Conservation (phyloP, 345 rosid genomes). For the Citrus mangshanensis region DNA sequence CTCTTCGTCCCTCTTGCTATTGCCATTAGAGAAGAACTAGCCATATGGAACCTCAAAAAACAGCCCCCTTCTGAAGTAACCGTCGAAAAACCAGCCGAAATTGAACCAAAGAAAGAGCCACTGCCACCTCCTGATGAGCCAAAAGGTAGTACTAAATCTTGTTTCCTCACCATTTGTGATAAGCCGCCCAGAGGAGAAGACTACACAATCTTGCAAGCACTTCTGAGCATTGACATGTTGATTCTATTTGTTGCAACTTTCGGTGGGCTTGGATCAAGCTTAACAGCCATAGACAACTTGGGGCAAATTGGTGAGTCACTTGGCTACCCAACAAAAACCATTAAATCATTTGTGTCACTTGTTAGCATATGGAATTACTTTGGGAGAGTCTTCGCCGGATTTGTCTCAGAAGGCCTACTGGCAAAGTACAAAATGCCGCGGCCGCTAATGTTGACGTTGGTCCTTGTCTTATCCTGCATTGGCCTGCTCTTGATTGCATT, state of each 20-base stretch:
- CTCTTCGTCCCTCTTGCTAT: constrained; percentile 66
- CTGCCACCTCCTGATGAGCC: constrained; percentile 5
- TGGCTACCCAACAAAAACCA: constrained; percentile 59
- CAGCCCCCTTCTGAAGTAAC: constrained; percentile 26
- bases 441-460: constrained; percentile 70
- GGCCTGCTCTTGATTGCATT: constrained; percentile 77
- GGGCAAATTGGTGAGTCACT: constrained; percentile 93
- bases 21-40: constrained; percentile 56
- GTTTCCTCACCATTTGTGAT: constrained; percentile 46
- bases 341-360: constrained; percentile 65
- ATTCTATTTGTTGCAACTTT: constrained; percentile 58
- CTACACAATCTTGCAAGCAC: constrained; percentile 84
- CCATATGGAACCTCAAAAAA: constrained; percentile 50
- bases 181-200: constrained; percentile 82
- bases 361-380: constrained; percentile 92
- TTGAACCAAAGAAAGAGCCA: constrained; percentile 19
- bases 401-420: constrained; percentile 62
- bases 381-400: constrained; percentile 82
- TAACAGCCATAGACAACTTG: constrained; percentile 81
- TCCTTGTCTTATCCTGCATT: constrained; percentile 53
- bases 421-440: constrained; percentile 59
- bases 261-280: constrained; percentile 72
- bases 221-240: constrained; percentile 70
- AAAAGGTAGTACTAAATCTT: constrained; percentile 23
- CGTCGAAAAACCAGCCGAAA: constrained; percentile 20